Percentiles rank a stretch among this genome's conserved stretches.
Conservation (phyloP, 176 grass and related monocot species). For the Cenchrus americanus region DNA sequence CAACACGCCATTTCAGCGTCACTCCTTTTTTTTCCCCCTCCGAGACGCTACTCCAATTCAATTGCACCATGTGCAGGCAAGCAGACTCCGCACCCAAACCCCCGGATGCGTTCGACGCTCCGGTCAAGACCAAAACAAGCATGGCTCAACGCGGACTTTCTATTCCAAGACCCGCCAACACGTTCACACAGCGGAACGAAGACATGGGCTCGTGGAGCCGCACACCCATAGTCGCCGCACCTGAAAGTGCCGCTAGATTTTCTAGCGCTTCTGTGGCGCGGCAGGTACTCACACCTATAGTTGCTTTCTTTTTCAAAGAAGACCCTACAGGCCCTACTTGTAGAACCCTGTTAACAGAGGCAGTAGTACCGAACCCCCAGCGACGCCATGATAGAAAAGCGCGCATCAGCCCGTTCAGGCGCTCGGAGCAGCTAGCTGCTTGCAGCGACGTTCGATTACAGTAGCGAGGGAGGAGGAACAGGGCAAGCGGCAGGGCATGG, state of each 20-base stretch:
- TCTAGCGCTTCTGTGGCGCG: neutral
- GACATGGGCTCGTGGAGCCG: neutral
- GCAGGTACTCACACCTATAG: neutral
- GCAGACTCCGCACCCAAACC: neutral
- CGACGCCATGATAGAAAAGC: neutral
- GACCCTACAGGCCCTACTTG: too few species aligned
- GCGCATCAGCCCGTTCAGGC: neutral
- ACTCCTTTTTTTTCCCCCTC: neutral
- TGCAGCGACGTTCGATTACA: neutral
- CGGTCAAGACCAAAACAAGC: conserved; percentile 27
- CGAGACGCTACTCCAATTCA: neutral
- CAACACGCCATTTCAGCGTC: neutral
- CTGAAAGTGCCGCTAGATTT: conserved; percentile 4
- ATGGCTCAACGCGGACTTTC: conserved; percentile 28
- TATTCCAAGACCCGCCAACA: conserved; percentile 18
- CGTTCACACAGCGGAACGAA: conserved; percentile 9
- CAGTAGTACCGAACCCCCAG: neutral
- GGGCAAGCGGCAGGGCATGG: neutral
- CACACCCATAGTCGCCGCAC: conserved; percentile 14
- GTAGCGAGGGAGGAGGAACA: neutral
- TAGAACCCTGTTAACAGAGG: too few species aligned
- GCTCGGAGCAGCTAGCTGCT: neutral
- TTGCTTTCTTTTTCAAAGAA: too few species aligned
- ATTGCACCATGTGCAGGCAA: neutral
- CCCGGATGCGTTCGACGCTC: neutral